Evolutionary conservation across 768 basidiomycete species (phyloP), one percentile per base, ranked within the genome.

Genomic region (Leccinellum rugosiceps): DNA sequence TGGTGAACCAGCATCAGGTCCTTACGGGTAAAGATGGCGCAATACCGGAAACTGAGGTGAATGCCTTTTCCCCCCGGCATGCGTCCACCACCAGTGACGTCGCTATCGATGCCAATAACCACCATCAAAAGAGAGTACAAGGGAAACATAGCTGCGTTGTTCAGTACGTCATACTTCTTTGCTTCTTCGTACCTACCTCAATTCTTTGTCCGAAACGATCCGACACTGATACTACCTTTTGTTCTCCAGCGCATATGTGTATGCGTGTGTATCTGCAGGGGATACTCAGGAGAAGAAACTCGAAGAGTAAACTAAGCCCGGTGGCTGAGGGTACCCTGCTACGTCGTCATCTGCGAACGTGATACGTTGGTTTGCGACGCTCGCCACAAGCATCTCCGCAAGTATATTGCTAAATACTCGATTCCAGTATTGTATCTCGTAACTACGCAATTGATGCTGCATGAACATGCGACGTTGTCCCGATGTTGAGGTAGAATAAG

Each of bases 81-180:
- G n/a, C n/a, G 13, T 7, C 19, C 8, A 17, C 25, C 28, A 4
- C 41, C 19, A 2, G 15, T 57, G 8, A 32, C 56, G 7, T 44
- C 44, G 6, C n/a, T 31, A 49, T 34, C 32, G 14, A 14, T 14
- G 32, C 32, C 32, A 15, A 34, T 34, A 5, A 28, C 13, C 3
- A 7, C 31, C 14, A 30, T 63, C 2, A 63, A 68, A 34, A 58
- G 64, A 21, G 66, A 60, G 41, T 51, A 52, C 0, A 57, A 63
- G 13, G 66, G 60, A 1, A 59, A 52, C 13, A 19, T 15, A 23
- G 0, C 19, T 4, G 6, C 34, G 4, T 43, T 31, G 34, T 30
- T 21, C 8, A 21, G 44, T 45, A 23, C 9, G 5, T 45, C 14
- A n/a, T n/a, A n/a, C 15, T 45, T 45, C 21, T n/a, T 21, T 11